Percentiles rank a stretch among this genome's conserved stretches.
phyloP scores from a whole-genome alignment of 1,284 basidiomycete species.

The Schizophyllum commune region DNA sequence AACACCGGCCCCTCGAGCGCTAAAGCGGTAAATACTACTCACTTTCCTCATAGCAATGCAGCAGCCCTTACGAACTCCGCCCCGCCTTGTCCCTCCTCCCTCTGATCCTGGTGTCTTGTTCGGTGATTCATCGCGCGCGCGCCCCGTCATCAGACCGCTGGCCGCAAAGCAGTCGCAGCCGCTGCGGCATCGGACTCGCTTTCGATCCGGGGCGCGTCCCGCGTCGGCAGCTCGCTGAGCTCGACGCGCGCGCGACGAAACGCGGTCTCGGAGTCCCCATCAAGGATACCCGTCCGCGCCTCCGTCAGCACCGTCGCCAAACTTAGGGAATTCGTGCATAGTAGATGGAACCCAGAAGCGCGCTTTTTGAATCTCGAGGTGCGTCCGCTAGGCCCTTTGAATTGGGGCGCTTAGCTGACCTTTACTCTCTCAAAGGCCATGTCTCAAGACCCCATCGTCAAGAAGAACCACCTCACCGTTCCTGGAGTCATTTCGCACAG shows the following conservation, averaged over 20 bases:
- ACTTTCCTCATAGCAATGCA: not conserved
- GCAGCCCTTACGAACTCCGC: not conserved
- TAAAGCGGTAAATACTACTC: not conserved
- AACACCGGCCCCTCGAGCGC: not conserved
- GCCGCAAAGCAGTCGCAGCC: slow-evolving; percentile 46
- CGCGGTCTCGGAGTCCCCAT: slow-evolving; percentile 30
- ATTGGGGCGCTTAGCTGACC: not conserved
- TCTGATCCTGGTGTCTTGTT: not conserved
- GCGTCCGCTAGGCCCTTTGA: slow-evolving; percentile 20
- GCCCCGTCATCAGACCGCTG: slow-evolving; percentile 51
- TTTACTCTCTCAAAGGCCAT: slow-evolving; percentile 30
- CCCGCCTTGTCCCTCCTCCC: not conserved
- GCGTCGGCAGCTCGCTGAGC: slow-evolving; percentile 38
- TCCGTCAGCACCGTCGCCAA: slow-evolving; percentile 36
- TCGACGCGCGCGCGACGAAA: slow-evolving; percentile 37
- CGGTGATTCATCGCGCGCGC: not conserved
- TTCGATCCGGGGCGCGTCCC: slow-evolving; percentile 48
- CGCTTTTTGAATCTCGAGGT: slow-evolving; percentile 79
- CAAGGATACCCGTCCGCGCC: slow-evolving; percentile 17
- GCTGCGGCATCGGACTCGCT: slow-evolving; percentile 37
- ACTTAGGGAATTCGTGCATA: slow-evolving; percentile 65
- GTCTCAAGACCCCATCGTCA: slow-evolving; percentile 65
- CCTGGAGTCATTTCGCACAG: slow-evolving; percentile 35
- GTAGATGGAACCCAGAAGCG: slow-evolving; percentile 58
- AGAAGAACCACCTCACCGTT: slow-evolving; percentile 54